Evolutionary conservation across 139 green algal genomes (phyloP), one percentile per base, ranked within the genome.

Genomic region (Klebsormidium nitens): DNA sequence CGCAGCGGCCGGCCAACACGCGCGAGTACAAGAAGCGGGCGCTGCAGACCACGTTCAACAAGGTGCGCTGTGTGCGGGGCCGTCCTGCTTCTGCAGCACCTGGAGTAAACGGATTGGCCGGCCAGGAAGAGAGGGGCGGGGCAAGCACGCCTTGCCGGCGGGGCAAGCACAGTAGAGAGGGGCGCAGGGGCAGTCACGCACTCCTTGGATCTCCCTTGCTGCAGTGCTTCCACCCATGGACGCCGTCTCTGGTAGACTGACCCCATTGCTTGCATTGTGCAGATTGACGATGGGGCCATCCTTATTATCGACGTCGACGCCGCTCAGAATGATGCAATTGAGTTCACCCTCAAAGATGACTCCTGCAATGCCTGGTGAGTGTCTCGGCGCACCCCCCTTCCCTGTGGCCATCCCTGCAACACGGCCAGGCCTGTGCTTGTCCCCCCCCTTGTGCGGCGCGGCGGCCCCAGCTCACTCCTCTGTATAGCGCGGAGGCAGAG

Each of bases 271-370:
- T 66, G 59, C 31, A 4, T 23, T 36, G 32, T 29, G 40, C 42
- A 62, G 48, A 34, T 37, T 59, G 66, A 23, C 1, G 44, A 40
- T 28, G 35, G 14, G 1, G 28, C 42, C 3, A 46, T 68, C n/a
- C 36, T 70, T 36, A 66, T 57, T 8, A 76, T 71, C 32, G 31
- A 71, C 39, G 26, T 63, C 17, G 56, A 28, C 14, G 47, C 70
- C 11, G 5, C 5, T 5, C n/a, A 64, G 28, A 71, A 52, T 28
- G 36, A 66, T 17, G 72, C 29, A 28, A 28, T 69, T 28, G 72
- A 79, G 49, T 97, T 97, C 81, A 94, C 97, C 38, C 44, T 97
- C 14, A 97, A 97, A 82, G 91, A 97, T 46, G 83, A 85, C 8
- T 75, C 77, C 3, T 92, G 83, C 23, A 88, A 91, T 77, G 82